Evolutionary conservation across 805 yeast species (phyloP).

Genomic region (Kluyveromyces wickerhamii): DNA sequence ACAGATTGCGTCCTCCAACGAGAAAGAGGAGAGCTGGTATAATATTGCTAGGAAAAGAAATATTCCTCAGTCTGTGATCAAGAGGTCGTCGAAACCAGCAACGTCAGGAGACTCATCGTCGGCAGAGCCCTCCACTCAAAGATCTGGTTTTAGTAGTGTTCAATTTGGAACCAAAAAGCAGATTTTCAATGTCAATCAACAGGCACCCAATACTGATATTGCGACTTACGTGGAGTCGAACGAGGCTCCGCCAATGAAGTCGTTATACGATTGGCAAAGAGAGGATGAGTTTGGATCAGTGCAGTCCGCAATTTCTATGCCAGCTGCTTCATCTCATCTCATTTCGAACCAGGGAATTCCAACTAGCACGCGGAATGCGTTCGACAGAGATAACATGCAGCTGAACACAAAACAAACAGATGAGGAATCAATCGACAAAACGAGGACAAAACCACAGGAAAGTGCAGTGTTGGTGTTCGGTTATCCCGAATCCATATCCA

Average conservation of each 20-base stretch:
- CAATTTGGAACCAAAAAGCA: constrained; percentile 33
- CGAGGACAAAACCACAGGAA: constrained; percentile 28
- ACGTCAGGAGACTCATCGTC: constrained; percentile 16
- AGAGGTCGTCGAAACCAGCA: constrained; percentile 30
- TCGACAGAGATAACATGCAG: constrained; percentile 7
- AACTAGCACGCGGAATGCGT: constrained; percentile 7
- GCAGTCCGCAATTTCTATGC: background rate
- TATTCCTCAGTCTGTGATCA: constrained; percentile 41
- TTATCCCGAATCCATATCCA: constrained; percentile 70
- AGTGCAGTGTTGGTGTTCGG: constrained; percentile 81
- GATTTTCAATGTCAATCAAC: constrained; percentile 2
- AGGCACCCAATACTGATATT: constrained; percentile 8
- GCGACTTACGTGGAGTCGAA: constrained; percentile 26
- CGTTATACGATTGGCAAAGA: constrained; percentile 35
- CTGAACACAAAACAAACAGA: constrained; percentile 3
- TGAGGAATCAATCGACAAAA: constrained; percentile 3
- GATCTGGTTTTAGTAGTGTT: constrained; percentile 31
- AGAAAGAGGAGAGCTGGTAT: constrained; percentile 32
- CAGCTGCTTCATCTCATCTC: constrained; percentile 2
- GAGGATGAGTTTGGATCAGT: constrained; percentile 30
- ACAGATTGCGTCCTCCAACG: constrained; percentile 23
- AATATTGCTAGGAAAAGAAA: constrained; percentile 38
- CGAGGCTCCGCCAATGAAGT: constrained; percentile 36
- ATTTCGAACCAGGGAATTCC: background rate
- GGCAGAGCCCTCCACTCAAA: constrained; percentile 14